Base-by-base conservation (phyloP, 2,329 filamentous ascomycete genomes). In the Scedosporium boydii region DNA sequence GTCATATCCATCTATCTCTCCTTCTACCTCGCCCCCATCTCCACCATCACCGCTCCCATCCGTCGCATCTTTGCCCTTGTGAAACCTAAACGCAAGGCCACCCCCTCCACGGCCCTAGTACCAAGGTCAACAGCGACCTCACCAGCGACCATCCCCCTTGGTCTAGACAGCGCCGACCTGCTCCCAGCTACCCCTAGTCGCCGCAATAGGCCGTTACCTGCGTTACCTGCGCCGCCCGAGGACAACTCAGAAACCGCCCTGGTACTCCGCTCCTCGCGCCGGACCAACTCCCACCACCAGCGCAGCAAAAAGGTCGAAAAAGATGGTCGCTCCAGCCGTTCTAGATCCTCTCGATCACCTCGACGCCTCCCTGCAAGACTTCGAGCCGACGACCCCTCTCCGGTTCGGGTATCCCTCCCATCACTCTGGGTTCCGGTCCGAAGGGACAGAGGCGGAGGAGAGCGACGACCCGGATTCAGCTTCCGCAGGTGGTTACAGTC, bases 401-500 rank as follows among this genome's bases (percentile, higher is more conserved):
- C 61, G 65, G 68, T 77, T 74, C 75, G 72, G 71, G 63, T 76
- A 76, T 73, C 76, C 72, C 59, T 73, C 74, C 68, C 69, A 73
- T 65, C 75, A 73, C 72, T 77, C 76, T 68, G 76, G 73, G 57
- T 78, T 76, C 74, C 41, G 26, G 14, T 38, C 41, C 53, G 53
- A 58, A 23, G 42, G 42, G 42, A 58, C 26, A 29, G 73, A 77
- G 67, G 71, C 72, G 68, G 72, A 73, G 72, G 65, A 73, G 67
- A 69, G 76, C 72, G 78, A 77, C 75, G 79, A 75, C 51, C 76
- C 73, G 74, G 80, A 77, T 67, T 70, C 66, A 68, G 74, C 66
- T 69, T 85, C 82, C 70, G 77, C 66, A 69, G 81, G 81, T 78
- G 82, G 82, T 65, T 86, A 82, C 76, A 84, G 80, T 69, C 83